These are phyloP conservation scores for Grosmannia huntii DNA, from an alignment of 2,329 filamentous ascomycete genomes.

Conservation along the genomic window DNA sequence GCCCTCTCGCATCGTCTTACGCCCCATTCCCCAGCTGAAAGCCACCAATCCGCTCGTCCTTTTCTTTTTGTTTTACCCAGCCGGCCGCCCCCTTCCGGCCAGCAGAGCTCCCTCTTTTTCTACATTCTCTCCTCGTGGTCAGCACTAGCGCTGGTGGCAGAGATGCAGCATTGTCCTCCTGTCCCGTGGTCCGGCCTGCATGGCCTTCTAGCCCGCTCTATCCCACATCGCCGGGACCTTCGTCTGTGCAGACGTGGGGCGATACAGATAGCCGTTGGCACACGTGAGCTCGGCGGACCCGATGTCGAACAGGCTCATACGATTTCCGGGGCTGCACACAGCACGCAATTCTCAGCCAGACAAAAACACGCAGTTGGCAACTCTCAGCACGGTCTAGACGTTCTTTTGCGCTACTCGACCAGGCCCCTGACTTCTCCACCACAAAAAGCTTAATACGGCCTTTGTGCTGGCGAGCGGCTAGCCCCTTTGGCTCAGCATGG, in stretches of 20 bases:
- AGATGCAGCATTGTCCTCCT: no score
- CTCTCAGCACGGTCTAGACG: not conserved
- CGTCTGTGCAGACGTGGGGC: not conserved
- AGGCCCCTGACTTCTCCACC: not conserved
- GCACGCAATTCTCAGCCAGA: not conserved
- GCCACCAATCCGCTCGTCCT: not conserved
- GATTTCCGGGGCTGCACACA: not conserved
- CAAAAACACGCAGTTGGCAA: not conserved
- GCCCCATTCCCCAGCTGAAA: no score
- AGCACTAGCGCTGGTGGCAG: not conserved
- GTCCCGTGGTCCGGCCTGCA: no score
- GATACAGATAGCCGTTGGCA: not conserved
- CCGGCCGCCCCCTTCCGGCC: not conserved
- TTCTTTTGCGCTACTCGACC: not conserved
- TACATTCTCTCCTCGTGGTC: not conserved
- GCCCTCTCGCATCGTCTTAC: no score
- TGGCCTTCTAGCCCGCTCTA: not conserved
- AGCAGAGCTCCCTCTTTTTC: not conserved
- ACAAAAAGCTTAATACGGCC: no score
- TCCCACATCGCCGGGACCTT: not conserved
- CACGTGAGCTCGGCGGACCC: not conserved
- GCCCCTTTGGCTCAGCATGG: no score
- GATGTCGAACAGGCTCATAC: not conserved
- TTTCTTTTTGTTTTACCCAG: not conserved
- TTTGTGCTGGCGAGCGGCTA: no score